Evolutionary conservation across 352 stramenopile genomes (phyloP).

Genomic region (Blastocystis sp.): DNA sequence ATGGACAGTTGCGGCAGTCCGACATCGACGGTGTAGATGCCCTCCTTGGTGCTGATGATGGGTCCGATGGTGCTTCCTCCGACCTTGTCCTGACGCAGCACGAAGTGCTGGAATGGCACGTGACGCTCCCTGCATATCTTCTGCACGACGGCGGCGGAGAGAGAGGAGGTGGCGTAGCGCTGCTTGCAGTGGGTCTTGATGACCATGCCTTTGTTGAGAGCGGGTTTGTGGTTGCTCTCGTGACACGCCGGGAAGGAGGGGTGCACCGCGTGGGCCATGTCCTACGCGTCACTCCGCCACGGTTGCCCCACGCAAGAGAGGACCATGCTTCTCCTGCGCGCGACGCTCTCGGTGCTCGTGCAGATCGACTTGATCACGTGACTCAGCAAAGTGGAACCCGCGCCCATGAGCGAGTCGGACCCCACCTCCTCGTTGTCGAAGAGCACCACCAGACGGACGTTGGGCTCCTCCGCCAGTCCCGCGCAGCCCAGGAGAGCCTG

Average conservation of each 20-base stretch:
- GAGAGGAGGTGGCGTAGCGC: slow-evolving; percentile 86
- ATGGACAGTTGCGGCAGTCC: slow-evolving; percentile 91
- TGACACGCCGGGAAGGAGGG: slow-evolving; percentile 92
- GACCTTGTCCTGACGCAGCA: slow-evolving; percentile 86
- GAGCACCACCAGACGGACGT: slow-evolving; percentile 82
- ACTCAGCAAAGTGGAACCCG: slow-evolving; percentile 68
- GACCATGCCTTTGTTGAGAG: slow-evolving; percentile 85
- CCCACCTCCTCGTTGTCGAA: slow-evolving; percentile 98
- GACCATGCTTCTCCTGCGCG: slow-evolving; percentile 25
- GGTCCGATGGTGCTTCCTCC: slow-evolving; percentile 94
- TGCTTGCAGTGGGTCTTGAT: slow-evolving; percentile 98
- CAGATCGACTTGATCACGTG: slow-evolving; percentile 60
- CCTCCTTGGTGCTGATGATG: slow-evolving; percentile 84
- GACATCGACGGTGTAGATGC: slow-evolving; percentile 91
- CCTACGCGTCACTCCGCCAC: slow-evolving; percentile 66
- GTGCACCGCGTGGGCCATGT: slow-evolving; percentile 94
- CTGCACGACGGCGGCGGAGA: slow-evolving; percentile 68
- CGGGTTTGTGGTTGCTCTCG: slow-evolving; percentile 82
- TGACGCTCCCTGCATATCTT: slow-evolving; percentile 64
- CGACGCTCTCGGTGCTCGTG: slow-evolving; percentile 19
- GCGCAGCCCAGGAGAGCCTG: slow-evolving; percentile 64
- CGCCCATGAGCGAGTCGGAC: slow-evolving; percentile 77
- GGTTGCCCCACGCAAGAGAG: slow-evolving; percentile 62
- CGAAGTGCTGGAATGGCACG: slow-evolving; percentile 86
- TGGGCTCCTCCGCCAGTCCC: slow-evolving; percentile 71